Evolutionary conservation across 495 filamentous ascomycete genomes (phyloP).

Genomic region (Penicillium diatomitis): DNA sequence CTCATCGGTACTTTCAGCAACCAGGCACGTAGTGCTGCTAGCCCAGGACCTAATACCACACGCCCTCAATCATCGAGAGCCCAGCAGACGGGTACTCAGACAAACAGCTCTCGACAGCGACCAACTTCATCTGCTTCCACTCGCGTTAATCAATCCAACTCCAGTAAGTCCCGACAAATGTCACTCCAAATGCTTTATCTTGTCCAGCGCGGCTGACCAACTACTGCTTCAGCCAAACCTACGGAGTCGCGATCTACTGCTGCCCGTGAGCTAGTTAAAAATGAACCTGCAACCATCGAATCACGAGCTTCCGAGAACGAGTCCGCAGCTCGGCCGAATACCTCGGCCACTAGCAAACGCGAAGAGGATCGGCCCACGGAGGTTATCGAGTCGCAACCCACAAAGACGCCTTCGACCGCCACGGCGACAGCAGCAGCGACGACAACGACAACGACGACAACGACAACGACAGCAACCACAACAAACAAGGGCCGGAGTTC

Average conservation of each 20-base stretch:
- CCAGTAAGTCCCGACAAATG: constrained; percentile 14
- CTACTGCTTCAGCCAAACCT: constrained; percentile 22
- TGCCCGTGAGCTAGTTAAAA: constrained; percentile 24
- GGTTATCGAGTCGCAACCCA: constrained; percentile 16
- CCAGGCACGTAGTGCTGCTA: constrained; percentile 36
- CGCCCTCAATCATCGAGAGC: constrained; percentile 56
- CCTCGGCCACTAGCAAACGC: constrained; percentile 13
- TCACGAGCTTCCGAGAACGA: constrained; percentile 19
- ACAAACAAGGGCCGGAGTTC: constrained; percentile 31
- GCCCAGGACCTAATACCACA: constrained; percentile 30
- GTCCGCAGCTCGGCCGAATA: constrained; percentile 23
- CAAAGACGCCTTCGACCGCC: no score
- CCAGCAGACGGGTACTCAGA: constrained; percentile 57
- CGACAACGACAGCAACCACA: no score
- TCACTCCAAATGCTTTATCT: background rate
- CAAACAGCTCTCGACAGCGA: constrained; percentile 45
- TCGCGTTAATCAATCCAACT: constrained; percentile 19
- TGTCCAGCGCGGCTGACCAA: background rate
- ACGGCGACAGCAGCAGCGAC: no score
- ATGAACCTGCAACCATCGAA: constrained; percentile 20
- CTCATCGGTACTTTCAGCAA: constrained; percentile 52
- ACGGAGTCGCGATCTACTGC: constrained; percentile 22
- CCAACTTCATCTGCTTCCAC: constrained; percentile 54
- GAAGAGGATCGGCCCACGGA: constrained; percentile 30
- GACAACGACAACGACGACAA: no score